Evolutionary conservation across 2,329 filamentous ascomycete genomes (phyloP), one percentile per base, ranked within the genome.

Genomic region (Escovopsis sp.): DNA sequence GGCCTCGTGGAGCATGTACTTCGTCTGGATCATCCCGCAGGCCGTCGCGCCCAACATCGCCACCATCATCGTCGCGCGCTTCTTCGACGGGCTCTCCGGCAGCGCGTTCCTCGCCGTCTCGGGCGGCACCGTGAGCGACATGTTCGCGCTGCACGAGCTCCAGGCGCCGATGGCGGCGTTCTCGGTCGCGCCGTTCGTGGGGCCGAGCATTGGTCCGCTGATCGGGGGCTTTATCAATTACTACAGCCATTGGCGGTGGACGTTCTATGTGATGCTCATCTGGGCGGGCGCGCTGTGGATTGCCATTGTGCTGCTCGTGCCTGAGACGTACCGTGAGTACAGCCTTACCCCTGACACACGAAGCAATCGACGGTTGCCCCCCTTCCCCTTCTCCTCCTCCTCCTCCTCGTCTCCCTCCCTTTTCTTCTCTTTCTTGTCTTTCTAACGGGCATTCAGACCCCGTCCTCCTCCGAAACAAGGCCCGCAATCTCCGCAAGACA

Each of bases 131-230:
- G 82, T 93, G 13, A 81, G 84, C 25, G 86, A 93, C 49, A 58
- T 88, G 43, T 90, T 88, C 50, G 60, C 63, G 10, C 66, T 68
- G 32, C 61, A 77, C 39, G 68, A 83, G 43, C 70, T 93, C 38
- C 76, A 79, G 44, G 69, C 70, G 6, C 85, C 86, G 3, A 93
- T 94, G 87, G 77, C 85, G 58, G 62, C 93, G 13, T 92, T 80
- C 50, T 75, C 77, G 5, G 61, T 75, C 7, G 65, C 64, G 2
- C 77, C 76, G 1, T 80, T 81, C 53, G 57, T 72, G 41, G 65
- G 85, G 46, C 67, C 75, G 0, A 65, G 63, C 8, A 45, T 74
- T 3, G 73, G 75, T 0, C 72, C 74, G 1, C 43, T 78, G 13
- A 52, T 81, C 14, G 84, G 83, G 8, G 85, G 84, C 7, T 86